Percentiles rank a stretch among this genome's conserved stretches.
Evolutionary conservation across 2,329 filamentous ascomycete species (phyloP).

Genomic region (Allantophomopsis lycopodina): DNA sequence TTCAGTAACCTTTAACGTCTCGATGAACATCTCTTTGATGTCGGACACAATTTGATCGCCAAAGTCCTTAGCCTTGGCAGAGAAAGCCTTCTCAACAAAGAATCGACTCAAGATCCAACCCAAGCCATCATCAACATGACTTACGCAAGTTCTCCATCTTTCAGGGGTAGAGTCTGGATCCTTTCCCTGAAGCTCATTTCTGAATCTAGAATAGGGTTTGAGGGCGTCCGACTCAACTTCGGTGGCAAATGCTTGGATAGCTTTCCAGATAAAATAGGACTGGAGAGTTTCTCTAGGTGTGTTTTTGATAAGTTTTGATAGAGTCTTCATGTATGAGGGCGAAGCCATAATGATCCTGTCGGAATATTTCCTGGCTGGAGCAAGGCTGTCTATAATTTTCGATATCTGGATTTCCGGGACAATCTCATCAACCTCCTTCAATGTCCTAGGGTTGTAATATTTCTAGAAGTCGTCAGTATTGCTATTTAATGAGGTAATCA

Average conservation of each 20-base stretch:
- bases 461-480: conserved; percentile 22
- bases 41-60: conserved; percentile 58
- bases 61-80: conserved; percentile 49
- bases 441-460: conserved; percentile 49
- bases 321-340: conserved; percentile 42
- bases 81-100: conserved; percentile 56
- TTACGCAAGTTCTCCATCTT: conserved; percentile 52
- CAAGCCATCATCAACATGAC: conserved; percentile 39
- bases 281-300: conserved; percentile 41
- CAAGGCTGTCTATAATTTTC: conserved; percentile 34
- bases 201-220: conserved; percentile 43
- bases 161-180: conserved; percentile 48
- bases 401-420: conserved; percentile 41
- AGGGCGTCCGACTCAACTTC: conserved; percentile 45
- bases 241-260: conserved; percentile 35
- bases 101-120: conserved; percentile 60
- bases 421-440: conserved; percentile 38
- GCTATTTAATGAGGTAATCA: background rate
- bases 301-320: conserved; percentile 38
- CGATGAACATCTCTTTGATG: conserved; percentile 52
- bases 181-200: conserved; percentile 45
- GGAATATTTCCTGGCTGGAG: conserved; percentile 32
- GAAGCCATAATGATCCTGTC: conserved; percentile 43
- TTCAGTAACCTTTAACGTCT: conserved; percentile 39
- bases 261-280: conserved; percentile 51